phyloP scores from a whole-genome alignment of 345 rosid species.

The Pseudoturritis turrita region DNA sequence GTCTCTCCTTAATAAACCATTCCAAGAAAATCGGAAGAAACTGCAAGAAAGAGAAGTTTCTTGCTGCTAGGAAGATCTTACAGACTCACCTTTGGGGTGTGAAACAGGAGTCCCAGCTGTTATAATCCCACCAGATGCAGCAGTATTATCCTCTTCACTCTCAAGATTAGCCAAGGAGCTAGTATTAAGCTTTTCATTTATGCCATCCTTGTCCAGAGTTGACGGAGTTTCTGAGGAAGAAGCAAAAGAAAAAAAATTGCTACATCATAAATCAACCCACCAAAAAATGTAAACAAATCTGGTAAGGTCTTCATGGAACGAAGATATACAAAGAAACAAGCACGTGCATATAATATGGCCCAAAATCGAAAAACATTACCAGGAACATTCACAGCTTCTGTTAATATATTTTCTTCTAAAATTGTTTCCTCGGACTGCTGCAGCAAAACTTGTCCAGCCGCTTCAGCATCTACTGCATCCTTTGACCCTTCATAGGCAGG shows the following conservation, averaged over 20 bases:
- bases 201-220: not conserved
- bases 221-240: conserved; percentile 11
- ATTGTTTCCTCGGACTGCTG: conserved; percentile 26
- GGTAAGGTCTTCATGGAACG: not conserved
- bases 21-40: not conserved
- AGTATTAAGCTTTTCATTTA: not conserved
- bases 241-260: not conserved
- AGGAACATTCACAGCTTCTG: conserved; percentile 27
- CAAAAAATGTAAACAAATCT: not conserved
- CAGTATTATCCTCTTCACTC: conserved; percentile 16
- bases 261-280: not conserved
- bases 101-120: conserved; percentile 19
- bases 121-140: conserved; percentile 9
- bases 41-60: not conserved
- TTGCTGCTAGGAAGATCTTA: not conserved
- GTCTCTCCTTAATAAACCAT: not conserved
- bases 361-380: conserved; percentile 37
- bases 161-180: conserved; percentile 21
- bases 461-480: conserved; percentile 29
- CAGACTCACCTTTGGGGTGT: conserved; percentile 19
- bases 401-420: conserved; percentile 31
- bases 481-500: conserved; percentile 30
- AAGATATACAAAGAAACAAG: conserved; percentile 10
- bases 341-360: not conserved
- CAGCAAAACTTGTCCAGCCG: conserved; percentile 20